Evolutionary conservation across 441 rosid genomes (phyloP).

Genomic region (Adansonia rubrostipa): DNA sequence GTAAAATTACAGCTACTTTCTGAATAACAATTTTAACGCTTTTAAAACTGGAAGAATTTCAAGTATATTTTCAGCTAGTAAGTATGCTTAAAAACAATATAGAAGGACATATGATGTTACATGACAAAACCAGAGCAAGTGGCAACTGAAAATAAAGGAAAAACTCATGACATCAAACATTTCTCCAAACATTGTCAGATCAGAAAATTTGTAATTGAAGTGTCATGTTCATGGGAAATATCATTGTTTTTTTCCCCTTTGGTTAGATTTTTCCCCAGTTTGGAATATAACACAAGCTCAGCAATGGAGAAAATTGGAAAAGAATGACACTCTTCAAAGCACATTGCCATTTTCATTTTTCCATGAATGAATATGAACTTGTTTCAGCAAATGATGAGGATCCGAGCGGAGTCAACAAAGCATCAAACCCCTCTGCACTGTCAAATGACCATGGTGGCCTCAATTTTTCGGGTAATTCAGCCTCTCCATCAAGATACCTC

Average conservation of each 20-base stretch:
- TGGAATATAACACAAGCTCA: background rate
- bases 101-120: background rate
- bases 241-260: background rate
- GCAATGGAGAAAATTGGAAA: background rate
- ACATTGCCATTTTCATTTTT: background rate
- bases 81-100: background rate
- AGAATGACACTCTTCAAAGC: too few relatives aligned
- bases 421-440: slow-evolving; percentile 45
- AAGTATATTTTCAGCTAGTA: background rate
- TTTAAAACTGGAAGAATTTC: background rate
- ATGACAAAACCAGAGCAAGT: background rate
- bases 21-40: background rate
- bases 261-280: background rate
- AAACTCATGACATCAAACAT: background rate
- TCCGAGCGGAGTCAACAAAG: slow-evolving; percentile 33
- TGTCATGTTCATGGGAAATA: slow-evolving; percentile 9
- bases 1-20: background rate
- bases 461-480: slow-evolving; percentile 46
- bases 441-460: slow-evolving; percentile 16
- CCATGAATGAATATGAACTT: slow-evolving; percentile 27
- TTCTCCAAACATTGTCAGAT: background rate
- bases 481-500: slow-evolving; percentile 62
- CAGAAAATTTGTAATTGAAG: too few relatives aligned
- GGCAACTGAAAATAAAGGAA: background rate
- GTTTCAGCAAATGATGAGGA: slow-evolving; percentile 34